Evolutionary conservation across 148 eudicot species (phyloP).

Genomic region (Cornus kousa): DNA sequence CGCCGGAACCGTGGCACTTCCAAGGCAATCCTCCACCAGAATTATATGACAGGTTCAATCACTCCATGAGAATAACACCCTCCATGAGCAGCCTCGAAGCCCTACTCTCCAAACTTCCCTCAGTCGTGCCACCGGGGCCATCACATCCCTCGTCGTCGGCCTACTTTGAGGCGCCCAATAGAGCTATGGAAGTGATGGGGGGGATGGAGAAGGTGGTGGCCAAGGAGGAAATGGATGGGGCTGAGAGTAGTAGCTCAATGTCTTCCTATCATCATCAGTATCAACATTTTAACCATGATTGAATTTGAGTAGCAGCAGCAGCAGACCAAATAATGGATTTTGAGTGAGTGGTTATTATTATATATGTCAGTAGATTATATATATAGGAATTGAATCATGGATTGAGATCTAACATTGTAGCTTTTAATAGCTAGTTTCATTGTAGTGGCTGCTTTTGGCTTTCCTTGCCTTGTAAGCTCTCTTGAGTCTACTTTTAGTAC

Average conservation of each 20-base stretch:
- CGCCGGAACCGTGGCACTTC: conserved; percentile 41
- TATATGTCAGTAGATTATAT: too few species aligned
- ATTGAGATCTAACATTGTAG: conserved; percentile 9
- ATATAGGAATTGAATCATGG: not conserved
- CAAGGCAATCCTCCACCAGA: conserved; percentile 28
- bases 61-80: conserved; percentile 66
- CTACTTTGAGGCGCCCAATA: conserved; percentile 23
- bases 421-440: not conserved
- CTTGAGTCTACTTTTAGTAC: not conserved
- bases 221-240: conserved; percentile 48
- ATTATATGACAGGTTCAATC: conserved; percentile 34
- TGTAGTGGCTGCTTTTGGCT: not conserved
- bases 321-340: conserved; percentile 43
- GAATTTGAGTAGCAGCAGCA: conserved; percentile 49
- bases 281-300: conserved; percentile 43
- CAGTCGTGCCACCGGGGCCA: conserved; percentile 51
- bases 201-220: conserved; percentile 46
- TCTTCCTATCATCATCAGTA: conserved; percentile 43
- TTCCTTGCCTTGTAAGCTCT: not conserved
- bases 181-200: conserved; percentile 28
- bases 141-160: conserved; percentile 12
- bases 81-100: conserved; percentile 98
- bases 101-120: conserved; percentile 85
- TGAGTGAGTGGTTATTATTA: conserved; percentile 1
- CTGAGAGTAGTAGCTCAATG: conserved; percentile 56